phyloP scores from a whole-genome alignment of 306 rosid genomes.

The Lathyrus tuberosus region DNA sequence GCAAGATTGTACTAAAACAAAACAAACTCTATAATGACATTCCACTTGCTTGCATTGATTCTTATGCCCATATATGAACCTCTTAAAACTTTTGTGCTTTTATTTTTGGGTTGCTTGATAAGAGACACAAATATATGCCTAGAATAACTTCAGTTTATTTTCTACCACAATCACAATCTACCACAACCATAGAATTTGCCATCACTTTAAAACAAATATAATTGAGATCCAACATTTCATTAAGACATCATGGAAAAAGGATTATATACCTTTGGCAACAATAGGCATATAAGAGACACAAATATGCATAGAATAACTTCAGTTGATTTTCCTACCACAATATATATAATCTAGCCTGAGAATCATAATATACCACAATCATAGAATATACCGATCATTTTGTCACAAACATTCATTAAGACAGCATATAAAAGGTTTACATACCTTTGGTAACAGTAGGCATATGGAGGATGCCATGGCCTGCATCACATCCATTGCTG shows the following conservation, averaged over 20 bases:
- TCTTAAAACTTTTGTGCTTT: neutral
- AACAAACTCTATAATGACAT: constrained; percentile 6
- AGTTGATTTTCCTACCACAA: constrained; percentile 9
- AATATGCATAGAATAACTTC: neutral
- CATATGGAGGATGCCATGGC: constrained; percentile 88
- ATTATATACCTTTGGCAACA: constrained; percentile 66
- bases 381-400: neutral
- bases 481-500: constrained; percentile 95
- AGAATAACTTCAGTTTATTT: constrained; percentile 5
- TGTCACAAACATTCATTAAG: constrained; percentile 9
- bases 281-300: constrained; percentile 67
- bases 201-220: neutral
- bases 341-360: neutral
- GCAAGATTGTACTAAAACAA: neutral
- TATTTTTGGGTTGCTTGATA: neutral
- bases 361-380: neutral
- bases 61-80: neutral
- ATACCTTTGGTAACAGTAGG: constrained; percentile 71
- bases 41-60: constrained; percentile 16
- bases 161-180: too few species aligned
- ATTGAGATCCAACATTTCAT: constrained; percentile 13
- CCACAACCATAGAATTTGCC: too few species aligned
- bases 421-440: constrained; percentile 7
- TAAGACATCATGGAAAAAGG: constrained; percentile 8
- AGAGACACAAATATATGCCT: constrained; percentile 9